phyloP scores from a whole-genome alignment of 805 yeast genomes.

The Komagataella ulmi region DNA sequence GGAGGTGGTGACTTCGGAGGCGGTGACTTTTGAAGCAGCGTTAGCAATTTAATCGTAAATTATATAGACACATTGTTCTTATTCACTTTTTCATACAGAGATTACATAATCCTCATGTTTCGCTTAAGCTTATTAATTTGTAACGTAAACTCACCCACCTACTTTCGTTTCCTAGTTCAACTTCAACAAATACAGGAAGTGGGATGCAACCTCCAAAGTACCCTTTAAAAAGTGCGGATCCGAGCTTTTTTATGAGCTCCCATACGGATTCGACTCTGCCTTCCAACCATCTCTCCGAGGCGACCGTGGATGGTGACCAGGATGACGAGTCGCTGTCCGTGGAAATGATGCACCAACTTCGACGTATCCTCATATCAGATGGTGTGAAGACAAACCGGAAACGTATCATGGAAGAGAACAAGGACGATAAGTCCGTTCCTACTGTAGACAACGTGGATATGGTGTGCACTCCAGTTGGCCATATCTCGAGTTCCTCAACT shows the following conservation, averaged over 20 bases:
- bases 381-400: neutral
- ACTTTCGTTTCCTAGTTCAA: neutral
- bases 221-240: neutral
- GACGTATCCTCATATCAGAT: neutral
- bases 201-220: neutral
- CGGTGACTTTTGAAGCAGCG: slow-evolving; percentile 12
- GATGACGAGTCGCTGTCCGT: neutral
- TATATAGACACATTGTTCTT: neutral
- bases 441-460: neutral
- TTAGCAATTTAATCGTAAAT: slow-evolving; percentile 4
- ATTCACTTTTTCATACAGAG: neutral
- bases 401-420: neutral
- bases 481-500: neutral
- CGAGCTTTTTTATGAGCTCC: neutral
- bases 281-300: neutral
- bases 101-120: neutral
- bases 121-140: neutral
- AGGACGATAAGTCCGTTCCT: neutral
- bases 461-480: neutral
- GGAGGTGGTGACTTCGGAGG: slow-evolving; percentile 11
- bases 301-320: neutral
- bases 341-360: neutral
- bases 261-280: neutral
- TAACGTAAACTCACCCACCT: neutral
- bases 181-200: neutral